phyloP scores from a whole-genome alignment of 768 basidiomycete genomes.

The Myochromella boudieri region DNA sequence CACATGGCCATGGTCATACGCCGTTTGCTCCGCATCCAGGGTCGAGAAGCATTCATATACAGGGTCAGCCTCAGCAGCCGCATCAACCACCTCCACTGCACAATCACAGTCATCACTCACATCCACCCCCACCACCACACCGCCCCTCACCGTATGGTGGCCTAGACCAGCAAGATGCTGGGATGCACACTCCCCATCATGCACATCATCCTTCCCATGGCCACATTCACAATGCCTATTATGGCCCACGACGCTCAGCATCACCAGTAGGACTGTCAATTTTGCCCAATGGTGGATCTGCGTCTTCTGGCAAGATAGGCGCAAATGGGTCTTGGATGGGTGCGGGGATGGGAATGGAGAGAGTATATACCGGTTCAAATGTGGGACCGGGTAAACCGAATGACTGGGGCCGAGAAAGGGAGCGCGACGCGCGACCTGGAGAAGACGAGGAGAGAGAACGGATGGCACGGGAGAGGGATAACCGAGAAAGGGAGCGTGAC shows the following conservation, averaged over 20 bases:
- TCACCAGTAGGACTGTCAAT: conserved; percentile 37
- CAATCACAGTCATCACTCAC: neutral
- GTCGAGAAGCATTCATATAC: conserved; percentile 19
- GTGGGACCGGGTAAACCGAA: conserved; percentile 15
- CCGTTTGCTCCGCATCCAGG: conserved; percentile 15
- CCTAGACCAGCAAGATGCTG: neutral
- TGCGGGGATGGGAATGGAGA: conserved; percentile 27
- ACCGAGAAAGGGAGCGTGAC: conserved; percentile 28
- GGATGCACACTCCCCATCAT: conserved; percentile 11
- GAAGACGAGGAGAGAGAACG: conserved; percentile 24
- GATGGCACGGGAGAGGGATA: conserved; percentile 33
- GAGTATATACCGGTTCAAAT: conserved; percentile 19
- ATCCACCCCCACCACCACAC: conserved; percentile 13
- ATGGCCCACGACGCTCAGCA: conserved; percentile 30
- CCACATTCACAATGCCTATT: conserved; percentile 9
- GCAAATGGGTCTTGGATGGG: conserved; percentile 37
- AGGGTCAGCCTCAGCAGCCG: conserved; percentile 12
- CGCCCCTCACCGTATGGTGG: conserved; percentile 8
- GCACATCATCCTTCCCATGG: conserved; percentile 11
- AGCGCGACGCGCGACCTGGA: conserved; percentile 17
- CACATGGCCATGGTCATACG: too few species aligned
- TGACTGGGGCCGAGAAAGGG: conserved; percentile 20
- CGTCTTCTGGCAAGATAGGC: conserved; percentile 23
- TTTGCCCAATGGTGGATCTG: conserved; percentile 25
- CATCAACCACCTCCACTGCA: neutral